Evolutionary conservation across 441 rosid genomes (phyloP).

Genomic region (California macrophylla): DNA sequence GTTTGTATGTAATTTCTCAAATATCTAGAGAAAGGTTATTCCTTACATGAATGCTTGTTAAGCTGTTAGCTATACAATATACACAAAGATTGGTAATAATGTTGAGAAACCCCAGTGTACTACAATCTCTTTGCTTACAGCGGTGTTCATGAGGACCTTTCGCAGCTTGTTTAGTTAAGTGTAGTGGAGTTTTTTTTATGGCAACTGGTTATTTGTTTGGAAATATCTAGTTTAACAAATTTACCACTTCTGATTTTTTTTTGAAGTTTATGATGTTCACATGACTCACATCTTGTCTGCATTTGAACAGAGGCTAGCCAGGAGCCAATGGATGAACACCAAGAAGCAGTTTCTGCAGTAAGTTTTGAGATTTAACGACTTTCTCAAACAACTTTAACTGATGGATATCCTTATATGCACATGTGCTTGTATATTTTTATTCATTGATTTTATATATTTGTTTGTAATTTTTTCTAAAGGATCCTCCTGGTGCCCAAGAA

Average conservation of each 20-base stretch:
- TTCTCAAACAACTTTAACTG: background rate
- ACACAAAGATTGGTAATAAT: background rate
- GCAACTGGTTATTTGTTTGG: background rate
- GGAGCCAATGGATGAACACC: constrained; percentile 22
- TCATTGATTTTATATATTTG: constrained; percentile 14
- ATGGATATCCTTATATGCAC: background rate
- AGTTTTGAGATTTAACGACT: constrained; percentile 13
- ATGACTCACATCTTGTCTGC: background rate
- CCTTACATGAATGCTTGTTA: background rate
- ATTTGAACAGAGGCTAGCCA: constrained; percentile 23
- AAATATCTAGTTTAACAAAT: background rate
- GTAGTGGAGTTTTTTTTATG: background rate
- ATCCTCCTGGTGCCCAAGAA: constrained; percentile 23
- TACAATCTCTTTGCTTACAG: background rate
- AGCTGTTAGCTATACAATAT: background rate
- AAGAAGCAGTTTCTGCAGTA: constrained; percentile 26
- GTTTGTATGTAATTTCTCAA: background rate
- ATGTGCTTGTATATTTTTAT: background rate
- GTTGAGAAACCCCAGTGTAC: background rate
- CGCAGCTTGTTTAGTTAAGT: background rate
- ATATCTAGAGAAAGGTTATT: background rate
- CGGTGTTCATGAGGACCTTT: background rate
- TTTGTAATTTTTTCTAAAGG: constrained; percentile 29
- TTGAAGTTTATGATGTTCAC: background rate
- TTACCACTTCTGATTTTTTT: background rate